Percentiles rank a stretch among this genome's conserved stretches.
Conservation (phyloP, 2,329 filamentous ascomycete genomes). For the Colletotrichum karsti region DNA sequence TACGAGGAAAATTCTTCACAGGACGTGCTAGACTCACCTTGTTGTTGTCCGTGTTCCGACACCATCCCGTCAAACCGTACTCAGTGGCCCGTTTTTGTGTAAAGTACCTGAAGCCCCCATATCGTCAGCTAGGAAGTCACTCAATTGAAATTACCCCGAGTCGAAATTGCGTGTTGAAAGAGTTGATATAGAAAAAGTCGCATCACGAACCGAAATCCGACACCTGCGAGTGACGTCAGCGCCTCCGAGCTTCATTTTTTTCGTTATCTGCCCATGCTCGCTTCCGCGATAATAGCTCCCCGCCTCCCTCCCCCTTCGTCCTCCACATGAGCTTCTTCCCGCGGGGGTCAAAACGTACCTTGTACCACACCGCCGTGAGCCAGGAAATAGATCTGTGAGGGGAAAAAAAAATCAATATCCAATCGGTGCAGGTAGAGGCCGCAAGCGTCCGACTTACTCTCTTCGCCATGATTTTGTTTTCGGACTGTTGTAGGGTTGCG, state of each 20-base stretch:
- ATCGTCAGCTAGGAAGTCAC: neutral
- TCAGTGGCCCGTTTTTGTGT: slow-evolving; percentile 60
- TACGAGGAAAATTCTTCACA: neutral
- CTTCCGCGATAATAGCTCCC: slow-evolving; percentile 16
- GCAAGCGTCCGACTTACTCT: slow-evolving; percentile 36
- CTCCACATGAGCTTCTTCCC: too few species aligned
- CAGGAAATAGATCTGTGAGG: slow-evolving; percentile 65
- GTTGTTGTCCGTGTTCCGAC: slow-evolving; percentile 64
- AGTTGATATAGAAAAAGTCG: neutral
- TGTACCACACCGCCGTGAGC: slow-evolving; percentile 74
- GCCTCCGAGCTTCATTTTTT: neutral
- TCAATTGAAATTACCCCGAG: neutral
- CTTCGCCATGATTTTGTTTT: slow-evolving; percentile 39
- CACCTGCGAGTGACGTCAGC: slow-evolving; percentile 52
- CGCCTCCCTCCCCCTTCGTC: too few species aligned
- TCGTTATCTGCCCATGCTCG: too few species aligned
- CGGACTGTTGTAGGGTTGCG: neutral
- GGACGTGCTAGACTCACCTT: slow-evolving; percentile 51
- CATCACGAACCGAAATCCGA: slow-evolving; percentile 59
- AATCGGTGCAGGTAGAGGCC: neutral
- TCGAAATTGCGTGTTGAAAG: neutral
- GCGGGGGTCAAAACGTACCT: slow-evolving; percentile 62
- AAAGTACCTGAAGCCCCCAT: slow-evolving; percentile 54
- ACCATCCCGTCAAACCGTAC: slow-evolving; percentile 67
- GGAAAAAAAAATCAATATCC: neutral